Evolutionary conservation across 2,329 filamentous ascomycete genomes (phyloP).

Genomic region (Sporothrix phasma): DNA sequence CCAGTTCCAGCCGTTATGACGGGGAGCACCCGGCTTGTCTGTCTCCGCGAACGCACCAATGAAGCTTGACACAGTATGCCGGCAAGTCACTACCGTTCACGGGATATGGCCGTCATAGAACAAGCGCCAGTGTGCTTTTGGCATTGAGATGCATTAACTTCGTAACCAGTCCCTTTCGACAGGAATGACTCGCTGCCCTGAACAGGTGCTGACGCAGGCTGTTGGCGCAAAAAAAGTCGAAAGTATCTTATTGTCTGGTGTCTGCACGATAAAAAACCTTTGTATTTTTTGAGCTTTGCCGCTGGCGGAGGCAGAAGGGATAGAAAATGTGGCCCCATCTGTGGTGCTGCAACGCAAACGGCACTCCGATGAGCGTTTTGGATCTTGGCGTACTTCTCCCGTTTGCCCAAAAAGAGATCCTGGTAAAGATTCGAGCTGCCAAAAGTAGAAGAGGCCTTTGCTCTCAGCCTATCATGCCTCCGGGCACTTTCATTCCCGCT

Average conservation of each 20-base stretch:
- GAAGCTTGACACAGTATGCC: background rate
- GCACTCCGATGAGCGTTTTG: conserved; percentile 11
- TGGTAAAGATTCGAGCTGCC: background rate
- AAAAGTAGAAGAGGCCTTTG: background rate
- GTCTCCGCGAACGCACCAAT: background rate
- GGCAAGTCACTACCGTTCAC: no score
- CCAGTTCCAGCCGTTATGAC: background rate
- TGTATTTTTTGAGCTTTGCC: no score
- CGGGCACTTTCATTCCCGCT: background rate
- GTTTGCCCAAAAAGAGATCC: conserved; percentile 1
- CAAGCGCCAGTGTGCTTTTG: no score
- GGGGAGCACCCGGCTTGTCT: background rate
- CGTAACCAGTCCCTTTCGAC: no score
- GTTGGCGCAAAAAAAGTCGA: no score
- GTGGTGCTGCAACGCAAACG: conserved; percentile 8
- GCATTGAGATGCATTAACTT: no score
- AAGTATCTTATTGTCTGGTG: no score
- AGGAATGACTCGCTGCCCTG: no score
- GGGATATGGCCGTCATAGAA: no score
- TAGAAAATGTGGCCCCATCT: background rate
- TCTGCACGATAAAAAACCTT: no score
- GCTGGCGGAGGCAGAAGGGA: background rate
- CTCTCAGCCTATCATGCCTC: background rate
- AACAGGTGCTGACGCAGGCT: no score
- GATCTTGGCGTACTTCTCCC: conserved; percentile 1